Percentiles rank a stretch among this genome's conserved stretches.
phyloP scores from a whole-genome alignment of 805 yeast genomes.

The Hanseniaspora valbyensis region DNA sequence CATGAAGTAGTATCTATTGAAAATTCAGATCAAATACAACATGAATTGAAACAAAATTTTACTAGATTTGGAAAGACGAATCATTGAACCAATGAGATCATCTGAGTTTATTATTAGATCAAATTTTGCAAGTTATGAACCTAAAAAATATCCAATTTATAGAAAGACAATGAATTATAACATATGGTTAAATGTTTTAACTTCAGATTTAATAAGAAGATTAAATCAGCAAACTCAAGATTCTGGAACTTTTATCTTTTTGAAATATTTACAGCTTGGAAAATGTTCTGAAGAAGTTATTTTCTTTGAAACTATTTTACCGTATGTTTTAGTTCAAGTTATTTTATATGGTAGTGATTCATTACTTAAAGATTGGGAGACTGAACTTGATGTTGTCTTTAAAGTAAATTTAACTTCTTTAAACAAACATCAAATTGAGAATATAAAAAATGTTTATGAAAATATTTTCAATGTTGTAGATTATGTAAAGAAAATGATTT shows the following conservation, averaged over 20 bases:
- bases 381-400: conserved; percentile 54
- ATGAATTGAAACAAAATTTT: conserved; percentile 48
- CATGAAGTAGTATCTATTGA: conserved; percentile 24
- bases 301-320: conserved; percentile 60
- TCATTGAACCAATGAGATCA: conserved; percentile 60
- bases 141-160: conserved; percentile 54
- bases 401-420: conserved; percentile 35
- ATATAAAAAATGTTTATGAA: conserved; percentile 54
- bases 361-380: conserved; percentile 29
- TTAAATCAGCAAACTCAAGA: not conserved
- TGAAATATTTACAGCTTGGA: conserved; percentile 8
- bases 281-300: conserved; percentile 33
- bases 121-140: conserved; percentile 36
- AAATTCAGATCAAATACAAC: conserved; percentile 24
- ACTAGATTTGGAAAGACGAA: conserved; percentile 57
- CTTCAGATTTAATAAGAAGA: conserved; percentile 52
- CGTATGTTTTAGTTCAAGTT: conserved; percentile 60
- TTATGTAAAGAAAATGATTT: conserved; percentile 68
- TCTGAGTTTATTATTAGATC: conserved; percentile 61
- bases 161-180: conserved; percentile 44
- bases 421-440: conserved; percentile 48
- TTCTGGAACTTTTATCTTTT: conserved; percentile 1
- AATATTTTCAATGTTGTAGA: conserved; percentile 70
- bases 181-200: conserved; percentile 61
- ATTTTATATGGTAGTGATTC: conserved; percentile 38